Conservation (phyloP, 2,329 filamentous ascomycete genomes). For the Ceratocystis variospora region DNA sequence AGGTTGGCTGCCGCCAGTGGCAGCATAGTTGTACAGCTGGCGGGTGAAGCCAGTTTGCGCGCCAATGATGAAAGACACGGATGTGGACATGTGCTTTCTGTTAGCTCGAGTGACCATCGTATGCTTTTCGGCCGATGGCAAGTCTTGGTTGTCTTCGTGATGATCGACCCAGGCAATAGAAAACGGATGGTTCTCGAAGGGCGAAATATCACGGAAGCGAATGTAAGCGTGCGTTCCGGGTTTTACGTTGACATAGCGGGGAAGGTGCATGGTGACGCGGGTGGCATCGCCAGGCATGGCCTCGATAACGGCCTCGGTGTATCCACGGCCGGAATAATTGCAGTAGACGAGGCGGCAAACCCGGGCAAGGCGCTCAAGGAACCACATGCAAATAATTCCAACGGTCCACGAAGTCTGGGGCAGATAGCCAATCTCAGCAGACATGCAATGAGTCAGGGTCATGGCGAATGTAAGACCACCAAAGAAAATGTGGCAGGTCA, state of each 20-base stretch:
- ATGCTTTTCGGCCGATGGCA: constrained; percentile 32
- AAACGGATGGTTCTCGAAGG: constrained; percentile 66
- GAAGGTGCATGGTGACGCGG: constrained; percentile 55
- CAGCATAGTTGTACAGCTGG: constrained; percentile 59
- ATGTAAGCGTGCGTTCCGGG: constrained; percentile 65
- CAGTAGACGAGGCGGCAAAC: constrained; percentile 49
- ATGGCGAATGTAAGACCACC: constrained; percentile 54
- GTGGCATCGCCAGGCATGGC: constrained; percentile 55
- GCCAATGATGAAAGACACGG: constrained; percentile 70
- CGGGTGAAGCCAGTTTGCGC: constrained; percentile 81
- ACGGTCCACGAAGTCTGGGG: constrained; percentile 64
- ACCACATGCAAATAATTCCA: constrained; percentile 64
- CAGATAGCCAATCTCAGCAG: constrained; percentile 52
- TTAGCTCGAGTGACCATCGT: constrained; percentile 27
- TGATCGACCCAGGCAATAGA: constrained; percentile 63
- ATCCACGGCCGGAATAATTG: constrained; percentile 47
- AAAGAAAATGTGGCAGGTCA: constrained; percentile 70
- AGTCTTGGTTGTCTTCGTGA: constrained; percentile 29
- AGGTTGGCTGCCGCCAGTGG: constrained; percentile 35
- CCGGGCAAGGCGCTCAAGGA: constrained; percentile 51
- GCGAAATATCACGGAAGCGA: constrained; percentile 50
- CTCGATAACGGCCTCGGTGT: constrained; percentile 53
- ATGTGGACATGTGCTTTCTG: constrained; percentile 34
- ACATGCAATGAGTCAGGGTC: constrained; percentile 64
- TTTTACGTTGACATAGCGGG: constrained; percentile 49